Evolutionary conservation across 345 rosid genomes (phyloP).

Genomic region (Salix arbutifolia): DNA sequence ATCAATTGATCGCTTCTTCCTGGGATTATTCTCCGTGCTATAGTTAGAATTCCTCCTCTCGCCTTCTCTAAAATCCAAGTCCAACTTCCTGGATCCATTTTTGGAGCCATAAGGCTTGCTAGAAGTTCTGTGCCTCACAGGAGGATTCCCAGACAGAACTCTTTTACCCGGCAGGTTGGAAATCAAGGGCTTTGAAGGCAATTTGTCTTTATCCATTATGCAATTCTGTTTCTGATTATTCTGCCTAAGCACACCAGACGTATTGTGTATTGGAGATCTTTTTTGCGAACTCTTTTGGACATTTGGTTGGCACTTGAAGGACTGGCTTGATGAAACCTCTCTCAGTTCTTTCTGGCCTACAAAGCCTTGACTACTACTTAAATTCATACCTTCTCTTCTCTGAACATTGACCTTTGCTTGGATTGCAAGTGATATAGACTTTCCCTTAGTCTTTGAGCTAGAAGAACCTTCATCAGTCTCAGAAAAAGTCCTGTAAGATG

Average conservation of each 20-base stretch:
- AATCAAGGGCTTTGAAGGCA: slow-evolving; percentile 33
- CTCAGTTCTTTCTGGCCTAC: slow-evolving; percentile 43
- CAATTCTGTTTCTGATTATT: slow-evolving; percentile 89
- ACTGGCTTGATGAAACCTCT: slow-evolving; percentile 49
- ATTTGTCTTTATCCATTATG: slow-evolving; percentile 39
- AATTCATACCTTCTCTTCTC: slow-evolving; percentile 58
- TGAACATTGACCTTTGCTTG: slow-evolving; percentile 85
- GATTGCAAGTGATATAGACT: slow-evolving; percentile 76
- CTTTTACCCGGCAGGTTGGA: slow-evolving; percentile 43
- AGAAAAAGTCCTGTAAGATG: slow-evolving; percentile 28
- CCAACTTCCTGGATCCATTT: slow-evolving; percentile 56
- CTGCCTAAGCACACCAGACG: slow-evolving; percentile 67
- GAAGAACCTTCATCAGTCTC: slow-evolving; percentile 51
- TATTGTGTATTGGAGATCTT: slow-evolving; percentile 36
- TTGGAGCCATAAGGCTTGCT: slow-evolving; percentile 38
- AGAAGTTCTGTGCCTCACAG: slow-evolving; percentile 34
- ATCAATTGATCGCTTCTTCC: slow-evolving; percentile 66
- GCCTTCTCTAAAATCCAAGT: slow-evolving; percentile 28
- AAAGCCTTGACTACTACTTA: slow-evolving; percentile 31
- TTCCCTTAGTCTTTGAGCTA: slow-evolving; percentile 47
- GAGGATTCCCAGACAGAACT: slow-evolving; percentile 31
- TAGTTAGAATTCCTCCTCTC: slow-evolving; percentile 40
- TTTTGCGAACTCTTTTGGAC: slow-evolving; percentile 47
- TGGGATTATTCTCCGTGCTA: slow-evolving; percentile 34
- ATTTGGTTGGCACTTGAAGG: slow-evolving; percentile 54